Base-by-base conservation (phyloP, 129 eudicot species). In the Escallonia rubra region DNA sequence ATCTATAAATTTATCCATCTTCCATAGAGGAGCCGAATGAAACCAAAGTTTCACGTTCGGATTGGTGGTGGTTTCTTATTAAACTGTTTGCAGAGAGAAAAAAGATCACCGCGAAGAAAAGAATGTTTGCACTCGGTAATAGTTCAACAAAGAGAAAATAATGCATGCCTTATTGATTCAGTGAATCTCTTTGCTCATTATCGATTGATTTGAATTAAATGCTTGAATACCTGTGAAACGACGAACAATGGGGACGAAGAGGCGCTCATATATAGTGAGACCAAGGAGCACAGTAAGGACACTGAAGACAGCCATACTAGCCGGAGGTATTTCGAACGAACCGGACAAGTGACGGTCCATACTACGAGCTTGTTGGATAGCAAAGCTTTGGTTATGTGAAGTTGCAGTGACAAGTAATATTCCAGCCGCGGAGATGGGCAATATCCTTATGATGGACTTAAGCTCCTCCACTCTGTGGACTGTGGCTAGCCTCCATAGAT, bases 391-490 rank as follows among this genome's bases (percentile, higher is more conserved):
- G 12, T 74, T 87, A 61, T 92, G 95, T 5, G 98, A 83, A 10
- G 74, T 71, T 43, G 96, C 81, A 3, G 96, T 83, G 13, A 80
- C 78, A 10, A 76, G 70, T 44, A 92, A 82, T 52, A 92, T 89
- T 3, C 89, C 81, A 7, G 95, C 86, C 0, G 89, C 83, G 96
- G 95, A 92, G 12, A 92, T 86, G 9, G 98, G 98, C 23, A 84
- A 49, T 76, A 92, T 65, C 39, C 98, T 74, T 43, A 92, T 74
- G 44, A 92, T 75, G 11, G 86, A 83, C 64, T 92, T 92, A 48
- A 92, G 75, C 81, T 92, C 98, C 69, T 92, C 98, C 7, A 89
- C 84, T 72, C 98, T 72, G 66, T 92, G 98, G 68, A 92, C 90
- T 0, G 98, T 92, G 1, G 91, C 85, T 52, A 92, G 70, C 12